phyloP scores from a whole-genome alignment of 371 early-diverging fungal species.

The Syncephalastrum sp. region DNA sequence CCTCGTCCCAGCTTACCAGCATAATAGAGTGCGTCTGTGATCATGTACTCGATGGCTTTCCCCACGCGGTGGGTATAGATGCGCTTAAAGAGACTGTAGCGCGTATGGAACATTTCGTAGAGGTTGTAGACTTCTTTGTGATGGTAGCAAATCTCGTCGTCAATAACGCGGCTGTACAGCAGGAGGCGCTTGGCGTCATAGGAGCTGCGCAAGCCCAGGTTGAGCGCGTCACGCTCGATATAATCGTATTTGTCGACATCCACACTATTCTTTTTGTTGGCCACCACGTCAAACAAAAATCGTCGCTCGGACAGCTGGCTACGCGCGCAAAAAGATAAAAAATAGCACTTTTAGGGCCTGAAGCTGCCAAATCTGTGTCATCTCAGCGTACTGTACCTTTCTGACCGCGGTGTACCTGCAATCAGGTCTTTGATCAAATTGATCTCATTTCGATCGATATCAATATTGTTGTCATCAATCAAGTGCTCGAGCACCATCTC shows the following conservation, averaged over 20 bases:
- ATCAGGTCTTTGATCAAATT: constrained; percentile 86
- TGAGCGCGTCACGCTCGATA: constrained; percentile 86
- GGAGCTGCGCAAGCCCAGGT: constrained; percentile 78
- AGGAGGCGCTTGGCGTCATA: constrained; percentile 83
- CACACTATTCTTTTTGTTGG: constrained; percentile 90
- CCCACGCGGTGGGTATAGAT: constrained; percentile 90
- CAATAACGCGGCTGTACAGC: constrained; percentile 80
- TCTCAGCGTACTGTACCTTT: constrained; percentile 21
- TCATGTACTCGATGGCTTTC: constrained; percentile 83
- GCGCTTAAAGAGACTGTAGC: constrained; percentile 88
- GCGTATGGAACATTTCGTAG: constrained; percentile 90
- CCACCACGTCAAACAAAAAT: constrained; percentile 94
- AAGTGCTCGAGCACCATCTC: constrained; percentile 88
- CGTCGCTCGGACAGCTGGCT: constrained; percentile 40
- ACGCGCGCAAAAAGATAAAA: neutral
- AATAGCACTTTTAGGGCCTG: neutral
- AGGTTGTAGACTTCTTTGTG: constrained; percentile 77
- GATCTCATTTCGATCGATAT: constrained; percentile 66
- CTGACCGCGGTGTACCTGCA: constrained; percentile 59
- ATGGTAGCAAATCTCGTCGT: constrained; percentile 87
- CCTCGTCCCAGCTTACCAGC: constrained; percentile 46
- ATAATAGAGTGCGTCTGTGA: constrained; percentile 81
- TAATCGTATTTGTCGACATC: constrained; percentile 99
- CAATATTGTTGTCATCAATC: constrained; percentile 79
- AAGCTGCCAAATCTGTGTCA: neutral